Evolutionary conservation across 768 basidiomycete genomes (phyloP), one percentile per base, ranked within the genome.

Genomic region (Tubosaeta brunneosetosa): DNA sequence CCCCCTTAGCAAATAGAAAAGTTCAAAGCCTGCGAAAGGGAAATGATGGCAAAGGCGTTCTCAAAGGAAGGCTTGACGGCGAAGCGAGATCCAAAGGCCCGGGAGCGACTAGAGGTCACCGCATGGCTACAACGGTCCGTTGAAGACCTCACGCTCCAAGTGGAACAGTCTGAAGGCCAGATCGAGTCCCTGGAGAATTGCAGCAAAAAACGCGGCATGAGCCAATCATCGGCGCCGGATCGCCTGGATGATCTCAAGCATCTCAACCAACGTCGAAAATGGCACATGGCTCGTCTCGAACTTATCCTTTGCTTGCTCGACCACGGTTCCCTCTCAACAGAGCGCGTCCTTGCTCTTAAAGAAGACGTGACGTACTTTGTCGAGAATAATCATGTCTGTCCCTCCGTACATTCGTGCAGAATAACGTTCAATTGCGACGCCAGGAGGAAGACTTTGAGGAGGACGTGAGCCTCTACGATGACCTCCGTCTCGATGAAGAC

Each of bases 41-140:
- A 99, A 74, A 98, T 98, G 95, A 99, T 98, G 81, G 98, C 97
- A 53, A 99, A 99, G 71, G 97, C 97, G 0, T 99, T 98, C 73
- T 97, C 94, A 17, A 99, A 98, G 66, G 97, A 98, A 71, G 97
- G 97, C 38, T 79, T 99, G 38, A 97, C 93, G 11, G 82, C 91
- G 33, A 93, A 91, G 64, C 84, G 98, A 22, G 97, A 98, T 71
- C 97, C 97, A 50, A 94, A 92, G 66, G 93, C 95, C 52, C 93
- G 97, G 74, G 93, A 94, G 72, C 97, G 97, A 72, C 79, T 87
- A 60, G 95, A 98, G 63, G 83, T 86, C 12, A 87, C 83, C 14
- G 72, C 81, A 51, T 98, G 95, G 93, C 77, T 97, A 13, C 88
- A 92, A 58, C 77, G 76, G 37, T 86, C 86, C 67, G 91, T 97